A percentile compares a stretch with the other conserved stretches of the same genome.
Evolutionary conservation across 2,329 filamentous ascomycete genomes (phyloP).

Genomic region (Phoma sp.): DNA sequence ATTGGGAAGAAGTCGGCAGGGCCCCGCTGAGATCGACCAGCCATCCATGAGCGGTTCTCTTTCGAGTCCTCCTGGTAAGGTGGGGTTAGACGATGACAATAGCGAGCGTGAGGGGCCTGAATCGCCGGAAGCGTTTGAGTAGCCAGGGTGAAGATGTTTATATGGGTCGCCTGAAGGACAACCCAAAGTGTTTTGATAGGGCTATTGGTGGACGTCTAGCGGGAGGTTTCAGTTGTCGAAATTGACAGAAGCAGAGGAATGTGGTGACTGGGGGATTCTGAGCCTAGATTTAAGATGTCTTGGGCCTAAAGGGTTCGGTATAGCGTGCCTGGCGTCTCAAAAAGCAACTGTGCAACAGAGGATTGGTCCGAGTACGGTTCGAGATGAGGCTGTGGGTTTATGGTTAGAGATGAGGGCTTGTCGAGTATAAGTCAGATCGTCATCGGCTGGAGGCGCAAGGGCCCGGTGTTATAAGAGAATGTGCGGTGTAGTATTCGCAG

Average conservation of each 20-base stretch:
- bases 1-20: constrained; percentile 41
- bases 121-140: constrained; percentile 46
- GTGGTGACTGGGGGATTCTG: constrained; percentile 5
- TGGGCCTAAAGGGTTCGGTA: background rate
- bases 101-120: constrained; percentile 41
- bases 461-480: constrained; percentile 39
- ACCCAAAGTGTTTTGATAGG: constrained; percentile 2
- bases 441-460: constrained; percentile 31
- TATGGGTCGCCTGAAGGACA: constrained; percentile 15
- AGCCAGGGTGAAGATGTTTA: constrained; percentile 44
- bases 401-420: constrained; percentile 13
- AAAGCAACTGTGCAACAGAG: background rate
- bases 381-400: constrained; percentile 21
- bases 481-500: constrained; percentile 36
- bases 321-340: constrained; percentile 1
- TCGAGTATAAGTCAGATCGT: constrained; percentile 24
- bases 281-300: constrained; percentile 3
- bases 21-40: constrained; percentile 35
- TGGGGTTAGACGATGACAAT: constrained; percentile 40
- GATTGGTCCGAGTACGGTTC: constrained; percentile 4
- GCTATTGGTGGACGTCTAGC: background rate
- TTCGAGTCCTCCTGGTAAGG: constrained; percentile 41
- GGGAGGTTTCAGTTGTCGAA: background rate
- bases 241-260: constrained; percentile 2
- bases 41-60: constrained; percentile 45